These are phyloP conservation scores for Pichia cabralensis DNA, from an alignment of 805 yeast species.

Conservation along the genomic window DNA sequence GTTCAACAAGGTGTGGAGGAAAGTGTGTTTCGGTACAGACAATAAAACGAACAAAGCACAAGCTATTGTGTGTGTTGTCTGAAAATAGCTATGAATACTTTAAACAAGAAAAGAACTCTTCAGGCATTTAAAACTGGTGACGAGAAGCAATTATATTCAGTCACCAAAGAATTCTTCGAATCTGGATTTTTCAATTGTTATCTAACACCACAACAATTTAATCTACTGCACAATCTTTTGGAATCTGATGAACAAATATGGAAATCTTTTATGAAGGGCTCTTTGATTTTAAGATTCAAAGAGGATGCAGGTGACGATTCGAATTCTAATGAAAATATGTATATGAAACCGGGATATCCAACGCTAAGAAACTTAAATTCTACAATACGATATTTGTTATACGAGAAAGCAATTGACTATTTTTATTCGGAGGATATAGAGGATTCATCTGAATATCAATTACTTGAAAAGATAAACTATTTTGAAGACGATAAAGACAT, in stretches of 20 bases:
- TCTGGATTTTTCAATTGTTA: slow-evolving; percentile 36
- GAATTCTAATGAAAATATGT: slow-evolving; percentile 28
- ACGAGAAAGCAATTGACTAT: slow-evolving; percentile 58
- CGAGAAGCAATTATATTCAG: slow-evolving; percentile 15
- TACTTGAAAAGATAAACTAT: slow-evolving; percentile 18
- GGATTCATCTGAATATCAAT: slow-evolving; percentile 12
- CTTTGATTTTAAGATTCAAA: slow-evolving; percentile 21
- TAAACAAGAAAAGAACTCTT: slow-evolving; percentile 4
- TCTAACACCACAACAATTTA: slow-evolving; percentile 46
- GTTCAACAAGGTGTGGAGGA: no score
- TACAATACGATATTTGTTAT: slow-evolving; percentile 46
- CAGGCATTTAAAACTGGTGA: slow-evolving; percentile 11
- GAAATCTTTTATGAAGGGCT: slow-evolving; percentile 37
- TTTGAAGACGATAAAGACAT: not conserved
- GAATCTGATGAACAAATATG: slow-evolving; percentile 30
- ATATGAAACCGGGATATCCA: slow-evolving; percentile 35
- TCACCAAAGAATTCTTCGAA: slow-evolving; percentile 28
- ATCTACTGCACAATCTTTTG: slow-evolving; percentile 38
- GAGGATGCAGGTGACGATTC: slow-evolving; percentile 13
- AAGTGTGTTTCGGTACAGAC: no score
- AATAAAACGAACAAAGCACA: no score
- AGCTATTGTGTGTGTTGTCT: no score
- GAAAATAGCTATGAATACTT: not conserved
- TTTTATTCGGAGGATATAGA: slow-evolving; percentile 11
- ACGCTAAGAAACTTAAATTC: slow-evolving; percentile 49